Base-by-base conservation (phyloP, 139 green algal species). In the Haematococcus lacustris region DNA sequence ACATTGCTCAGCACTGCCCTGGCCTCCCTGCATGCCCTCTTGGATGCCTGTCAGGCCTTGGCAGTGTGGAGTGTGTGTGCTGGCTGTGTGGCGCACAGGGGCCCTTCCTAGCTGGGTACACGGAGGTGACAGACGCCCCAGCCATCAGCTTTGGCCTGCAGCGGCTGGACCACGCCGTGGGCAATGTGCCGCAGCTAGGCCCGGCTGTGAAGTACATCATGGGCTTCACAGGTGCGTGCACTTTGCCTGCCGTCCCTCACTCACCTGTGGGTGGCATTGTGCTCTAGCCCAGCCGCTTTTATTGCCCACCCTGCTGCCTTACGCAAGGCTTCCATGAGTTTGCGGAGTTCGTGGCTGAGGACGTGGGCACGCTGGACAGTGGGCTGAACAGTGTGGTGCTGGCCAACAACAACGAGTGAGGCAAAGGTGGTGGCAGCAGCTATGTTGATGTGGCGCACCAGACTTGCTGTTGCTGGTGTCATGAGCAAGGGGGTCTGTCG, bases 271-370 rank as follows among this genome's bases (percentile, higher is more conserved):
- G n/a, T n/a, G n/a, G n/a, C n/a, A n/a, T n/a, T n/a, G n/a, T n/a
- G n/a, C n/a, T n/a, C n/a, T n/a, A n/a, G n/a, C n/a, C n/a, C n/a
- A n/a, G n/a, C n/a, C n/a, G n/a, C n/a, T n/a, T n/a, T n/a, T n/a
- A n/a, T n/a, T n/a, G n/a, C n/a, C n/a, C n/a, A n/a, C n/a, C n/a
- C n/a, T n/a, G n/a, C n/a, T n/a, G n/a, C n/a, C n/a, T n/a, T n/a
- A n/a, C n/a, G n/a, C n/a, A n/a, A 80, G 94, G 94, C 59, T 96
- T 97, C 75, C 94, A 98, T 75, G 92, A 98, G 70, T 98, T 98
- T 85, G 94, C 94, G 1, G 94, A 98, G 80, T 99, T 99, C 75
- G 90, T 86, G 1, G 89, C 95, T 0, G 93, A 96, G 74, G 95
- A 99, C 65, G 93, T 99, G 50, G 95, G 95, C 65, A 99, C 95